Base-by-base conservation (phyloP, 2,329 filamentous ascomycete species). In the Fusarium pseudograminearum region DNA sequence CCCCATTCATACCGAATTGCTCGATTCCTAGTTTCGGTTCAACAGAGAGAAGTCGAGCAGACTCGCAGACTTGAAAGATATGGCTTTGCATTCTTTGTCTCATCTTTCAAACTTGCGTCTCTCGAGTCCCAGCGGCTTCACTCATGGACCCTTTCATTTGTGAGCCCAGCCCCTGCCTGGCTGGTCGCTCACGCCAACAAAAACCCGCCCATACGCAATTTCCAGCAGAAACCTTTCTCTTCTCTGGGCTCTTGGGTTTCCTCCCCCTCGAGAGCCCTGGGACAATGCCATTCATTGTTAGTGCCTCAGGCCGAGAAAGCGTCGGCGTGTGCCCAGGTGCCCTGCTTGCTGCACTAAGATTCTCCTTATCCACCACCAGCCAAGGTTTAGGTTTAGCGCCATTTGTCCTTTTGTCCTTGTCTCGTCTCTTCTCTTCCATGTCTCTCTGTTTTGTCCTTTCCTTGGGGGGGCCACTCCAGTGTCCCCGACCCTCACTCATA, bases 361-460 rank as follows among this genome's bases (percentile, higher is more conserved):
- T 74, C 66, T 65, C 68, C 70, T 73, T 75, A 76, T 76, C 76
- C 76, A 77, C 78, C 76, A 73, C 77, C 74, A 78, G 74, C 74
- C 78, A 73, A 71, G 47, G 65, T 78, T 78, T 73, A 78, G 48
- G 78, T 67, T 72, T 79, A 79, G 77, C 77, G 77, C 72, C 72
- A 71, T 52, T 52, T 52, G 52, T 57, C 68, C 65, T 72, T 72
- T 69, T 65, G 57, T 65, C 52, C 59, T 70, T 71, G 74, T 70
- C 67, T 70, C 65, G 69, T 71, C 67, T 63, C 66, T 74, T 65
- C 47, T 57, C 67, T 65, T 71, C 65, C 65, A 71, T 71, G 64
- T 67, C 71, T 73, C 65, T 70, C 66, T 69, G 63, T 66, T 63
- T 61, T 69, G 57, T 65, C 55, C 66, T 72, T 65, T 65, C 61